Conservation (phyloP, 495 filamentous ascomycete species). For the Podospora appendiculata region DNA sequence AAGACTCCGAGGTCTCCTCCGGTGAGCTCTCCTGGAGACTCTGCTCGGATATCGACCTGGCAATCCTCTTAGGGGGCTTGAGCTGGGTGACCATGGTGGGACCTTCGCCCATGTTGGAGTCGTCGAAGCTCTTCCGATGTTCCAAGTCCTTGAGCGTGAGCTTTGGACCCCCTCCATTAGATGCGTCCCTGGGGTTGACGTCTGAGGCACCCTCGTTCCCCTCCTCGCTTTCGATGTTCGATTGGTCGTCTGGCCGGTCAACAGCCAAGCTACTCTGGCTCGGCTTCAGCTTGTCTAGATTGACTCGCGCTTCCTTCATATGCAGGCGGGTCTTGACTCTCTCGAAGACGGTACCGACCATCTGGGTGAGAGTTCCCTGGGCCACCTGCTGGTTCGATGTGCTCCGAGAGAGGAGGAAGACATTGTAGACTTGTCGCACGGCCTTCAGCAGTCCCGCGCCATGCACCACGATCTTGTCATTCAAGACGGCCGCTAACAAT, state of each 20-base stretch:
- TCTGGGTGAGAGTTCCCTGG: conserved; percentile 93
- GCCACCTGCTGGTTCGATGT: conserved; percentile 92
- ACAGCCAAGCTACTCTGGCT: conserved; percentile 39
- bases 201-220: conserved; percentile 39
- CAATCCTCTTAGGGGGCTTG: conserved; percentile 44
- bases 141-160: conserved; percentile 95
- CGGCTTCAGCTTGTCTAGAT: conserved; percentile 40
- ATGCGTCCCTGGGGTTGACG: conserved; percentile 44
- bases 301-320: conserved; percentile 67
- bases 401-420: conserved; percentile 89
- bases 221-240: conserved; percentile 33
- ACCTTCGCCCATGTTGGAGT: conserved; percentile 81
- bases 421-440: conserved; percentile 97
- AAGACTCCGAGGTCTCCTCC: conserved; percentile 49
- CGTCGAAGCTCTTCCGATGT: conserved; percentile 86
- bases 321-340: conserved; percentile 79
- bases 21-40: conserved; percentile 38
- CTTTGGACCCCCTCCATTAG: conserved; percentile 54
- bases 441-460: conserved; percentile 95
- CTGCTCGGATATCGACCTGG: conserved; percentile 52
- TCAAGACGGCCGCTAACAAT: conserved; percentile 85
- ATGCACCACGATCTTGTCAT: conserved; percentile 97
- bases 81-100: conserved; percentile 88
- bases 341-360: conserved; percentile 98
- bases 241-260: conserved; percentile 30